phyloP scores from a whole-genome alignment of 1,139 yeast genomes.

The Eremothecium coryli region DNA sequence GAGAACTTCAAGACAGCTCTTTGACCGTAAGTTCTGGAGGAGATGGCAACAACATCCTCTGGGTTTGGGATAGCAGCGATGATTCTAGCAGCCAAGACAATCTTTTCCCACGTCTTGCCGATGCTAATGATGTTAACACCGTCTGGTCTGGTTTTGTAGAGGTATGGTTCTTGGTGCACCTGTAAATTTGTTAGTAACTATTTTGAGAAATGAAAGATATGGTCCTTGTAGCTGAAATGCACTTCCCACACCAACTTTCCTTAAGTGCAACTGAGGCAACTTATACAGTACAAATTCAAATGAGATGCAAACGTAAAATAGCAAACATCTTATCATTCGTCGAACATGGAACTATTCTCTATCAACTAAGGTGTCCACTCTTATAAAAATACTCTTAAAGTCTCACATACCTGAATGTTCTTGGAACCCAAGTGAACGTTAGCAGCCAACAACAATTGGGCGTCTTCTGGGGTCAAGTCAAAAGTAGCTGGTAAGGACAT shows the following conservation, averaged over 20 bases:
- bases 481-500: slow-evolving; percentile 88
- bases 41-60: slow-evolving; percentile 96
- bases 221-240: too few relatives aligned
- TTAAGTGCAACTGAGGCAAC: too few relatives aligned
- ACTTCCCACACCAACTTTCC: too few relatives aligned
- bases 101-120: slow-evolving; percentile 99
- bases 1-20: slow-evolving; percentile 99
- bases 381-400: too few relatives aligned
- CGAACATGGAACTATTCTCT: too few relatives aligned
- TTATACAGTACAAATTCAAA: too few relatives aligned
- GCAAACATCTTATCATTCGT: too few relatives aligned
- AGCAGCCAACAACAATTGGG: slow-evolving; percentile 99
- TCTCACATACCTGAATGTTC: slow-evolving; percentile 98
- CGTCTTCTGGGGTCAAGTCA: slow-evolving; percentile 94
- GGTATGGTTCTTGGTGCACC: slow-evolving; percentile 99
- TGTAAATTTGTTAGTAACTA: slow-evolving; percentile 37
- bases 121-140: slow-evolving; percentile 98
- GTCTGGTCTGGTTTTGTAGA: slow-evolving; percentile 98
- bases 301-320: too few relatives aligned
- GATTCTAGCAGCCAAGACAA: slow-evolving; percentile 98
- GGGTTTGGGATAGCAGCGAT: slow-evolving; percentile 99
- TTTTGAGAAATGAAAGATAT: too few relatives aligned
- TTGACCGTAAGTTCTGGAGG: slow-evolving; percentile 99
- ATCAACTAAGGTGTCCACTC: too few relatives aligned
- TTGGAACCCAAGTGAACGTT: slow-evolving; percentile 99